phyloP scores from a whole-genome alignment of 495 filamentous ascomycete genomes.

The Niebla homalea region DNA sequence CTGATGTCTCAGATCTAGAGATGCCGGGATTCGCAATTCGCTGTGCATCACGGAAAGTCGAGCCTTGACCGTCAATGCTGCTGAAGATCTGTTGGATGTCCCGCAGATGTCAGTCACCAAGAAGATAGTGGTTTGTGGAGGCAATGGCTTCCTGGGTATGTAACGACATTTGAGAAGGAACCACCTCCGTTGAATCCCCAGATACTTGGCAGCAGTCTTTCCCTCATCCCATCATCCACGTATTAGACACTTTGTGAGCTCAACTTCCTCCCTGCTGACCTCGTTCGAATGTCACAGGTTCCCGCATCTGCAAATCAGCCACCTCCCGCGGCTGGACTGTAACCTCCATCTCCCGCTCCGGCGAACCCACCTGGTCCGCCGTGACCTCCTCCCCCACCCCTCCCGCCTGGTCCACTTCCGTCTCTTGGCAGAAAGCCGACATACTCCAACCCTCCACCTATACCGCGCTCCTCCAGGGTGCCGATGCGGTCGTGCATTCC shows the following conservation, averaged over 20 bases:
- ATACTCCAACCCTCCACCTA: conserved; percentile 72
- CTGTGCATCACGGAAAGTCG: no score
- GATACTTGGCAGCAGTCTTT: no score
- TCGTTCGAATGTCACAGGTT: conserved; percentile 44
- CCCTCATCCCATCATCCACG: not conserved
- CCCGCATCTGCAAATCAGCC: conserved; percentile 82
- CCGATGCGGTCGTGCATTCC: conserved; percentile 77
- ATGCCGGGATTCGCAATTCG: no score
- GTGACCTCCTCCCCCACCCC: conserved; percentile 59
- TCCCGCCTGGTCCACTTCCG: conserved; percentile 67
- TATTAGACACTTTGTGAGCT: conserved; percentile 1
- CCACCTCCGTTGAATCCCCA: not conserved
- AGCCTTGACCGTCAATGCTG: no score
- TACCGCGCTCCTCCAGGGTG: conserved; percentile 51
- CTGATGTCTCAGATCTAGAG: no score
- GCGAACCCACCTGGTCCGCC: conserved; percentile 69
- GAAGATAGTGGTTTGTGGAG: conserved; percentile 74
- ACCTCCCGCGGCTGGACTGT: conserved; percentile 74
- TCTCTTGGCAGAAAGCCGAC: conserved; percentile 79
- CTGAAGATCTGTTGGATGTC: no score
- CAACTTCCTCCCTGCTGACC: conserved; percentile 4
- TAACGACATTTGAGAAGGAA: conserved; percentile 3
- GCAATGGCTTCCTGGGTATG: conserved; percentile 79
- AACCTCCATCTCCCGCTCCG: conserved; percentile 81
- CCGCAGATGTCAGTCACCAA: conserved; percentile 8